Conservation (phyloP, 2,329 filamentous ascomycete species). For the Fusarium penzigii region DNA sequence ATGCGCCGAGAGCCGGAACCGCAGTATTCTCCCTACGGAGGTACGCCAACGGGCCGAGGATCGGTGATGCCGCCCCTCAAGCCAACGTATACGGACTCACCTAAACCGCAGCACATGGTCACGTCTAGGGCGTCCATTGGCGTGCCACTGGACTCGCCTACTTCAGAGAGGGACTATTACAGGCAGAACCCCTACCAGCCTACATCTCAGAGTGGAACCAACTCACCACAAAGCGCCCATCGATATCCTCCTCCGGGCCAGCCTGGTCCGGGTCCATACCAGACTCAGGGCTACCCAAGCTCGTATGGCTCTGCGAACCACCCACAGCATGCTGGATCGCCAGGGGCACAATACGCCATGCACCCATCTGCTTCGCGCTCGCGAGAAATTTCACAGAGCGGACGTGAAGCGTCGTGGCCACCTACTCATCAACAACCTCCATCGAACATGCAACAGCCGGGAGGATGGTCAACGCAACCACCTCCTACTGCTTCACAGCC, state of each 20-base stretch:
- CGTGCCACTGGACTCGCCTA: slow-evolving; percentile 35
- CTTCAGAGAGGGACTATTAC: slow-evolving; percentile 53
- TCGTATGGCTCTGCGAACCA: slow-evolving; percentile 40
- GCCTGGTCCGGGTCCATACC: slow-evolving; percentile 41
- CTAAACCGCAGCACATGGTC: slow-evolving; percentile 49
- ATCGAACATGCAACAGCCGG: slow-evolving; percentile 26
- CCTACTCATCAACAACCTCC: slow-evolving; percentile 23
- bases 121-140: slow-evolving; percentile 47
- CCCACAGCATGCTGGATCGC: slow-evolving; percentile 46
- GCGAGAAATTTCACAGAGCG: slow-evolving; percentile 43
- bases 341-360: slow-evolving; percentile 56
- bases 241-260: slow-evolving; percentile 47
- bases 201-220: slow-evolving; percentile 39
- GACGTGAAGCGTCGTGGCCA: slow-evolving; percentile 41
- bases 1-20: slow-evolving; percentile 52
- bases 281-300: slow-evolving; percentile 47
- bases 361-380: slow-evolving; percentile 47
- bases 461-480: slow-evolving; percentile 34
- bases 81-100: slow-evolving; percentile 52
- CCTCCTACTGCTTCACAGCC: slow-evolving; percentile 35
- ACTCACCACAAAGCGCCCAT: slow-evolving; percentile 49
- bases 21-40: slow-evolving; percentile 49
- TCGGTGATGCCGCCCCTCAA: slow-evolving; percentile 58
- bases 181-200: slow-evolving; percentile 38
- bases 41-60: slow-evolving; percentile 33